Evolutionary conservation across 495 filamentous ascomycete species (phyloP), one percentile per base, ranked within the genome.

Genomic region (Jackrogersella minutella): DNA sequence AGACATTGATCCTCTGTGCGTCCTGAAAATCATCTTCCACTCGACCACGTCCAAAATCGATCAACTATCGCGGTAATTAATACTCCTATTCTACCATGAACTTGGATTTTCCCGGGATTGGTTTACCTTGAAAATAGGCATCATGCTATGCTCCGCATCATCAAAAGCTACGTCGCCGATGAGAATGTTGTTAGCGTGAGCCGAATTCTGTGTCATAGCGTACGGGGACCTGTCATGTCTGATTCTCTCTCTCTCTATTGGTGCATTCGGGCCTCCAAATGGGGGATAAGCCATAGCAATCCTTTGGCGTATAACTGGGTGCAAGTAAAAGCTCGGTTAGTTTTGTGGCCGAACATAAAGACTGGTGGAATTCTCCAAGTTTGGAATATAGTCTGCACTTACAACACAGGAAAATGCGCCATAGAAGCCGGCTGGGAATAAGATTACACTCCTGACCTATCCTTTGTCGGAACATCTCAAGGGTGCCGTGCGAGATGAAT

Each of bases 211-310:
- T 14, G 46, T 58, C 6, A 71, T 6, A 2, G 28, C 22, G 8
- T 7, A 14, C 6, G 30, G 37, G 11, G 14, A 2, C 9, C 2
- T 9, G 2, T n/a, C 22, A 0, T 0, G 10, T 1, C 21, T n/a
- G 26, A 10, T 46, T 39, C 3, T 3, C 39, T 66, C 62, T 13
- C 47, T 39, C 0, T 9, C 9, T 6, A 54, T 28, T 14, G 62
- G 47, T 19, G 5, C 47, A 41, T 46, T 40, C 0, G 37, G 24
- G 24, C 11, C 30, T 4, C 10, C 19, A 0, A 10, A 3, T 0
- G 60, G 64, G 9, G 69, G 69, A 11, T 33, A 68, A 10, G 55
- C 49, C 69, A 71, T 71, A 17, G 64, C 69, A 6, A 58, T n/a
- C 5, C 28, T 22, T 17, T 68, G 64, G 0, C 64, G 69, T 13